These are phyloP conservation scores for Suhomyces canberraensis DNA, from an alignment of 805 yeast species.

Conservation along the genomic window DNA sequence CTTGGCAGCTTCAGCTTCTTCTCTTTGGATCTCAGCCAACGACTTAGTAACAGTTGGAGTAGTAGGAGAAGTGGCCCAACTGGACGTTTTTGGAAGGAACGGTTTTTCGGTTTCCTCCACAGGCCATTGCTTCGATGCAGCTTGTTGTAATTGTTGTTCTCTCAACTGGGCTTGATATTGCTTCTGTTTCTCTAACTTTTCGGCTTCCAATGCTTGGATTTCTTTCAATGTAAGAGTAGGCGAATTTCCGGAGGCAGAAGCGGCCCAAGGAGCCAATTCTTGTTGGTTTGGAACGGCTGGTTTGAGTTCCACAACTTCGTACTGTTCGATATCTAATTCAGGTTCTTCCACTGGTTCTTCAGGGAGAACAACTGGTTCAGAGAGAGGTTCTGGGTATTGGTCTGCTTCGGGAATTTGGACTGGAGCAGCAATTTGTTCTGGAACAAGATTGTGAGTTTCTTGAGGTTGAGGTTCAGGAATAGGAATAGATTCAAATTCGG, in stretches of 20 bases:
- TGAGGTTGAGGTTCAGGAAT: slow-evolving; percentile 6
- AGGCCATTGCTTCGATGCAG: slow-evolving; percentile 19
- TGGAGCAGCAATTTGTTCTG: neutral
- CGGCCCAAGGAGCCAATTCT: slow-evolving; percentile 57
- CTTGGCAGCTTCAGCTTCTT: slow-evolving; percentile 46
- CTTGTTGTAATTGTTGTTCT: slow-evolving; percentile 18
- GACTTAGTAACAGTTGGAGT: slow-evolving; percentile 43
- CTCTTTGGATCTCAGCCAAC: slow-evolving; percentile 60
- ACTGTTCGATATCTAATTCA: neutral
- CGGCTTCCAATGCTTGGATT: slow-evolving; percentile 50
- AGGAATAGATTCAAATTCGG: neutral
- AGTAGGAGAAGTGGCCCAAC: slow-evolving; percentile 38
- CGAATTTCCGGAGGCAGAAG: slow-evolving; percentile 16
- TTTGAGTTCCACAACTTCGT: slow-evolving; percentile 11
- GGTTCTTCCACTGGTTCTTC: neutral
- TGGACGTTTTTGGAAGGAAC: slow-evolving; percentile 38
- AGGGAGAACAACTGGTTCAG: neutral
- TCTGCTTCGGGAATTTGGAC: neutral
- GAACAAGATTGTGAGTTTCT: too few relatives aligned
- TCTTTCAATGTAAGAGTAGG: slow-evolving; percentile 49
- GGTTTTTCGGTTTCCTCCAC: slow-evolving; percentile 21
- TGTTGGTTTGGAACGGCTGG: slow-evolving; percentile 16
- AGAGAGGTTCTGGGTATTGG: neutral
- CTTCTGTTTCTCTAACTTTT: slow-evolving; percentile 36
- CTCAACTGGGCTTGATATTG: slow-evolving; percentile 34